Evolutionary conservation across 164 flowering plant genomes (phyloP).

Genomic region (Magnolia kwangsiensis): DNA sequence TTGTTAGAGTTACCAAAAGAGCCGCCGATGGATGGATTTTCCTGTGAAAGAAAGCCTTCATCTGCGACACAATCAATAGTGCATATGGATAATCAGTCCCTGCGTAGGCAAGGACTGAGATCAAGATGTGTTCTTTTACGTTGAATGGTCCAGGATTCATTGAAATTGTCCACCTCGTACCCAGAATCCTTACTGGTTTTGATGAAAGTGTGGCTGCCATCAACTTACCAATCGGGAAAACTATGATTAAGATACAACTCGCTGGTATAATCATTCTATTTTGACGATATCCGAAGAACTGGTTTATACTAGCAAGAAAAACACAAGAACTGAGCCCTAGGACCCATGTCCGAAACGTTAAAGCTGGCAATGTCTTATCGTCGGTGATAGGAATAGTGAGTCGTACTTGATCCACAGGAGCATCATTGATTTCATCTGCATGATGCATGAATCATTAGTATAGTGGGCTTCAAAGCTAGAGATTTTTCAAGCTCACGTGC

Average conservation of each 20-base stretch:
- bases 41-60: background rate
- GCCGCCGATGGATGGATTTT: background rate
- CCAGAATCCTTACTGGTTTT: background rate
- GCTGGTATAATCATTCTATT: no score
- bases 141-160: constrained; percentile 10
- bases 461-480: no score
- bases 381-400: no score
- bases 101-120: constrained; percentile 1
- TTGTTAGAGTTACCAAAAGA: background rate
- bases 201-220: constrained; percentile 9
- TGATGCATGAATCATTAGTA: no score
- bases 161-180: constrained; percentile 5
- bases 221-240: constrained; percentile 4
- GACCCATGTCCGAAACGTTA: no score
- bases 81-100: background rate
- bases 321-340: constrained; percentile 1
- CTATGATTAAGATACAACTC: no score
- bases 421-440: no score
- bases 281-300: background rate
- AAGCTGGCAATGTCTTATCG: no score
- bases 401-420: background rate
- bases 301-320: background rate
- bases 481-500: no score
- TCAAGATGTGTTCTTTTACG: background rate
- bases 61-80: no score